A percentile compares a stretch with the other conserved stretches of the same genome.
Conservation (phyloP, 805 yeast genomes). For the Teunomyces barrocoloradensis region DNA sequence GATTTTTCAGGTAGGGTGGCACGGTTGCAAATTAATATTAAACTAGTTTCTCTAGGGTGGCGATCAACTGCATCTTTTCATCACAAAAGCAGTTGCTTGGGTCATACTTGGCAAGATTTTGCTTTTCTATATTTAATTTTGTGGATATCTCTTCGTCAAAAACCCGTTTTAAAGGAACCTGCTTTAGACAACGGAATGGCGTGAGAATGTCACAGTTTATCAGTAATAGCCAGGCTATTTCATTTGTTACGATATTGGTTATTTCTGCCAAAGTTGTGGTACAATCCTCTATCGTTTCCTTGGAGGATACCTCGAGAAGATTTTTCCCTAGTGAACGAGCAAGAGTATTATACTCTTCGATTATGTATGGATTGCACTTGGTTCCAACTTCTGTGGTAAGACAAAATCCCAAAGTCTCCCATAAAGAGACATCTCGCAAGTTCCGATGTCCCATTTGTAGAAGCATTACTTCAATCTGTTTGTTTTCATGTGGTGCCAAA, state of each 20-base stretch:
- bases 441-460: conserved; percentile 9
- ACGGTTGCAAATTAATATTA: background rate
- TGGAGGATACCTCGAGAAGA: background rate
- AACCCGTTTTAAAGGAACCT: background rate
- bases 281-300: background rate
- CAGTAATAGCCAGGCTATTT: background rate
- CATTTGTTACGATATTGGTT: background rate
- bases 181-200: background rate
- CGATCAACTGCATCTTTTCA: background rate
- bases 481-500: background rate
- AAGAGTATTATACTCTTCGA: conserved; percentile 8
- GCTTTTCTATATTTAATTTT: background rate
- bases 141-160: background rate
- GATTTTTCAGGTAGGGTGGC: conserved; percentile 1
- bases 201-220: background rate
- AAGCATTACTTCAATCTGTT: background rate
- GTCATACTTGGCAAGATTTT: background rate
- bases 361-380: background rate
- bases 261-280: background rate
- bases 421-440: conserved; percentile 17
- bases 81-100: background rate
- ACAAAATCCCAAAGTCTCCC: conserved; percentile 13
- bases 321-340: background rate
- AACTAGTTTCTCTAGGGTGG: background rate
- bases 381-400: background rate